A percentile compares a stretch with the other conserved stretches of the same genome.
phyloP scores from a whole-genome alignment of 495 filamentous ascomycete species.

The Daldinia decipiens region DNA sequence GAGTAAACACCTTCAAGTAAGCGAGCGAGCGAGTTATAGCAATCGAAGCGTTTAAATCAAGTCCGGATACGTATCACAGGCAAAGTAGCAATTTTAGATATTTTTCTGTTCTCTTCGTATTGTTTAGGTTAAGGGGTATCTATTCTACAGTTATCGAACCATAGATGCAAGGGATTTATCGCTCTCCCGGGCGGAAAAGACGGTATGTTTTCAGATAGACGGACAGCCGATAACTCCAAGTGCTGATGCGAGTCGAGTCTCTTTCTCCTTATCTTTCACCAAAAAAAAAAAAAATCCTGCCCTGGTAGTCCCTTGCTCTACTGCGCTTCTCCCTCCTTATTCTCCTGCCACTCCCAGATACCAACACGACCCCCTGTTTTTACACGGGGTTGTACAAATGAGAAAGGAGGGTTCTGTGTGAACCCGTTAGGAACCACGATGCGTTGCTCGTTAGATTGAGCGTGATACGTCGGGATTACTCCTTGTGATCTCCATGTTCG shows the following conservation, averaged over 20 bases:
- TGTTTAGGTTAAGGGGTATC: conserved; percentile 47
- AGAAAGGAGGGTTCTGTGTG: conserved; percentile 3
- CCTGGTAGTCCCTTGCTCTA: conserved; percentile 7
- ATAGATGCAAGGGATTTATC: conserved; percentile 36
- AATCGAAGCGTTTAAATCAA: neutral
- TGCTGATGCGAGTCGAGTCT: conserved; percentile 32
- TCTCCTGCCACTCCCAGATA: neutral
- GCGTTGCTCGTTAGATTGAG: neutral
- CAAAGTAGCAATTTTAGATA: neutral
- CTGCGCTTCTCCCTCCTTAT: conserved; percentile 6
- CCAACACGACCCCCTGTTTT: conserved; percentile 6
- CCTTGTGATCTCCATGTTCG: neutral
- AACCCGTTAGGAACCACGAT: conserved; percentile 10
- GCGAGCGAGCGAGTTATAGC: neutral
- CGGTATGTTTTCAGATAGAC: conserved; percentile 14
- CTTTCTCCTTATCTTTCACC: conserved; percentile 17
- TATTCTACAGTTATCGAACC: conserved; percentile 50
- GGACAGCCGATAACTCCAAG: conserved; percentile 36
- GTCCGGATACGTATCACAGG: neutral
- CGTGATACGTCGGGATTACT: conserved; percentile 4
- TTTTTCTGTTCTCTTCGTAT: conserved; percentile 31
- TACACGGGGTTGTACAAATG: conserved; percentile 28
- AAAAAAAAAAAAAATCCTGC: conserved; percentile 2
- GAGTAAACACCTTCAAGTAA: neutral
- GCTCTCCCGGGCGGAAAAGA: conserved; percentile 22